Percentiles rank a stretch among this genome's conserved stretches.
Evolutionary conservation across 345 rosid genomes (phyloP).

Genomic region (Garcia nutans): DNA sequence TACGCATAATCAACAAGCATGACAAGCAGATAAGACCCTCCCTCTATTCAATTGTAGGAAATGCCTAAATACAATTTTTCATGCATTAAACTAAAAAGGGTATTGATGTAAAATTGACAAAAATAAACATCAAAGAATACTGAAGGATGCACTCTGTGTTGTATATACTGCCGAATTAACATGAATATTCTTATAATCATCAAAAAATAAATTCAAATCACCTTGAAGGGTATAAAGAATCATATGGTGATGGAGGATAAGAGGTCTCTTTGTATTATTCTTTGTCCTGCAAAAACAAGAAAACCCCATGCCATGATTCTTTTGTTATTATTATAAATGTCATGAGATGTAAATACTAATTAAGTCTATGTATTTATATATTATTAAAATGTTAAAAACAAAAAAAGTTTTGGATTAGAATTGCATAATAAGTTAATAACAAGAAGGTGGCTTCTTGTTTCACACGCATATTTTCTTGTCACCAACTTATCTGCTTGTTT

Average conservation of each 20-base stretch:
- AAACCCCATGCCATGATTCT: too few relatives aligned
- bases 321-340: too few relatives aligned
- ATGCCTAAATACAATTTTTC: too few relatives aligned
- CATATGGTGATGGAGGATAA: neutral
- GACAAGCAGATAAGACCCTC: too few relatives aligned
- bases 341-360: neutral
- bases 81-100: neutral
- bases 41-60: too few relatives aligned
- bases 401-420: neutral
- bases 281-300: constrained; percentile 5
- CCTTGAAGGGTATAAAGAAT: neutral
- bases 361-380: neutral
- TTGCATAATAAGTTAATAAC: neutral
- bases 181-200: neutral
- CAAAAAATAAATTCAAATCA: neutral
- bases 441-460: too few relatives aligned
- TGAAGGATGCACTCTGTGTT: too few relatives aligned
- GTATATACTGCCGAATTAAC: too few relatives aligned
- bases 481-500: too few relatives aligned
- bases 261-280: neutral
- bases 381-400: neutral
- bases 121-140: too few relatives aligned
- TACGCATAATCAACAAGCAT: too few relatives aligned
- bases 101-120: neutral
- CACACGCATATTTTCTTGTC: too few relatives aligned